A percentile compares a stretch with the other conserved stretches of the same genome.
phyloP scores from a whole-genome alignment of 768 basidiomycete genomes.

The Amanita muscaria region DNA sequence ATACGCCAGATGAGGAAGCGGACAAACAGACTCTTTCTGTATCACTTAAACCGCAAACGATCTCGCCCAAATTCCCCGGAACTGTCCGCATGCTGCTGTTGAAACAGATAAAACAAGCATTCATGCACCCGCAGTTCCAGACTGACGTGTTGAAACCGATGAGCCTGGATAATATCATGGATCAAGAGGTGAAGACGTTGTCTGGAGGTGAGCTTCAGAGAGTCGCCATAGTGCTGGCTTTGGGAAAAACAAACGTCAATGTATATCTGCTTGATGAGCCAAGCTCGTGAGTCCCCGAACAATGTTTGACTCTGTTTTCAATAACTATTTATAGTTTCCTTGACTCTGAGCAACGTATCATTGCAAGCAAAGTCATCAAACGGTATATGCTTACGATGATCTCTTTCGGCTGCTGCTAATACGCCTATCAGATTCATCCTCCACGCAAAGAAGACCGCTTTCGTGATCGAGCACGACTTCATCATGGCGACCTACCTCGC shows the following conservation, averaged over 20 bases:
- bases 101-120: slow-evolving; percentile 89
- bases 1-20: slow-evolving; percentile 77
- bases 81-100: slow-evolving; percentile 92
- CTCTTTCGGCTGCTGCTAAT: slow-evolving; percentile 5
- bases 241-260: slow-evolving; percentile 75
- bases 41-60: slow-evolving; percentile 97
- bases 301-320: background rate
- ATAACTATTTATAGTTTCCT: slow-evolving; percentile 53
- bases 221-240: slow-evolving; percentile 89
- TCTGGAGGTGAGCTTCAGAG: slow-evolving; percentile 98
- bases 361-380: slow-evolving; percentile 96
- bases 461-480: slow-evolving; percentile 99
- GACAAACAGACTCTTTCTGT: slow-evolving; percentile 77
- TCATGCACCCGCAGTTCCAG: slow-evolving; percentile 99
- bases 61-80: slow-evolving; percentile 95
- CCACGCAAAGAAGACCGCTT: slow-evolving; percentile 95
- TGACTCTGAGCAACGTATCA: slow-evolving; percentile 99
- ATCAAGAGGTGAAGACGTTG: slow-evolving; percentile 96
- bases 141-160: slow-evolving; percentile 97
- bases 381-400: slow-evolving; percentile 40
- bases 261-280: slow-evolving; percentile 98
- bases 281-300: slow-evolving; percentile 42
- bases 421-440: slow-evolving; percentile 65
- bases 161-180: slow-evolving; percentile 89
- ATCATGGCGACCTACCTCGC: slow-evolving; percentile 99